A percentile compares a stretch with the other conserved stretches of the same genome.
Conservation (phyloP, 2,329 filamentous ascomycete genomes). For the Ophiobolus disseminans region DNA sequence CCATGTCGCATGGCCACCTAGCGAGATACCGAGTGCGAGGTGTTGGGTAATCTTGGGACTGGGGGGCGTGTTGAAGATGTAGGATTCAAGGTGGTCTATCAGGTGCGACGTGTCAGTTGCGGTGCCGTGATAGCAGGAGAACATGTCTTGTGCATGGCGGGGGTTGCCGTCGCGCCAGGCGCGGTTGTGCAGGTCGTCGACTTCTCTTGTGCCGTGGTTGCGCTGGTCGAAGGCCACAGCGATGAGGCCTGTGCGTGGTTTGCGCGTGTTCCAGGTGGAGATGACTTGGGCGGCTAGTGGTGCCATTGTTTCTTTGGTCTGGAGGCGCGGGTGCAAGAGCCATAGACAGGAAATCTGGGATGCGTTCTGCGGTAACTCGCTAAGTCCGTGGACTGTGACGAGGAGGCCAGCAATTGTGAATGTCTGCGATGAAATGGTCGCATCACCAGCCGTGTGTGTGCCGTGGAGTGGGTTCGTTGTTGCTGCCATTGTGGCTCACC, state of each 20-base stretch:
- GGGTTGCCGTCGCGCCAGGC: constrained; percentile 81
- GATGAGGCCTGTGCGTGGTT: constrained; percentile 66
- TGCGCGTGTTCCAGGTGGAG: constrained; percentile 67
- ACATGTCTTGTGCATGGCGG: constrained; percentile 91
- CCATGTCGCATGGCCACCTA: constrained; percentile 91
- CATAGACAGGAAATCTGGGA: constrained; percentile 78
- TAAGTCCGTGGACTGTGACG: constrained; percentile 80
- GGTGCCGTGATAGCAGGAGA: constrained; percentile 75
- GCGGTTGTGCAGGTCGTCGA: constrained; percentile 73
- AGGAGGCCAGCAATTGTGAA: constrained; percentile 79
- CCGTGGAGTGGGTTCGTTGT: constrained; percentile 46
- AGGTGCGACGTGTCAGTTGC: constrained; percentile 76
- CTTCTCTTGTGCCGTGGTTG: constrained; percentile 81
- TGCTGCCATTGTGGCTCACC: constrained; percentile 34
- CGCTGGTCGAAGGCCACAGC: constrained; percentile 89
- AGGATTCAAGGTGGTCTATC: constrained; percentile 79
- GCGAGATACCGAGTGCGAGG: constrained; percentile 79
- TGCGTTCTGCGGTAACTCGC: constrained; percentile 68
- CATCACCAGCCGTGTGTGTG: constrained; percentile 32
- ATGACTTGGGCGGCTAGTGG: constrained; percentile 74
- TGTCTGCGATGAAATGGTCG: constrained; percentile 67
- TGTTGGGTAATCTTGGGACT: constrained; percentile 64
- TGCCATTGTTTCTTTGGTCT: constrained; percentile 75
- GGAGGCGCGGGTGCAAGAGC: constrained; percentile 83
- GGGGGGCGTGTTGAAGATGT: constrained; percentile 65